Evolutionary conservation across 2,329 filamentous ascomycete genomes (phyloP).

Genomic region (Grosmannia clavigera): DNA sequence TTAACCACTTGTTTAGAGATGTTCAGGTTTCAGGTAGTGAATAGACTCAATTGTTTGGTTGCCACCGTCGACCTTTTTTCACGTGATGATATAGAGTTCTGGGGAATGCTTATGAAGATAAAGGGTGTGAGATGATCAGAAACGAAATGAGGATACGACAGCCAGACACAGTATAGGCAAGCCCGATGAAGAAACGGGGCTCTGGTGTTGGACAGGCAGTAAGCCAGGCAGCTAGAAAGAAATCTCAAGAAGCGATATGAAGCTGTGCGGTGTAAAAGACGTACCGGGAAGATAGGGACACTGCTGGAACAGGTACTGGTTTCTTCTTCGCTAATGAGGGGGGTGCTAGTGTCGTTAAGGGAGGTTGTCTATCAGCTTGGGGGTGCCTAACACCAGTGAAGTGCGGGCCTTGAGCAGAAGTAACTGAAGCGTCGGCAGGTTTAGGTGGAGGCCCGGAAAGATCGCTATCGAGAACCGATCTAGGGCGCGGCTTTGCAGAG

Average conservation of each 20-base stretch:
- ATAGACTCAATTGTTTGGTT: not conserved
- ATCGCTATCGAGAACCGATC: constrained; percentile 41
- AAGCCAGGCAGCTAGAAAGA: not conserved
- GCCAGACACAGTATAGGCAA: not conserved
- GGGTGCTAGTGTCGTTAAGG: not conserved
- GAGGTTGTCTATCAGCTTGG: not conserved
- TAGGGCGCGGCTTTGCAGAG: constrained; percentile 34
- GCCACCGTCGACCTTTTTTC: not conserved
- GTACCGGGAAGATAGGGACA: not conserved
- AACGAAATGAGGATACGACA: not conserved
- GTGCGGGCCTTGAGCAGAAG: not conserved
- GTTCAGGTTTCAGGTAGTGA: not conserved
- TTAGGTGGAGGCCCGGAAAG: constrained; percentile 3
- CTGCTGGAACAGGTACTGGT: not conserved
- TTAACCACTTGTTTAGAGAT: not conserved
- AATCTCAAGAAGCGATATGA: not conserved
- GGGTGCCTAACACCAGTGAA: not conserved
- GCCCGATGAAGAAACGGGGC: not conserved
- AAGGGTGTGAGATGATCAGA: too few relatives aligned
- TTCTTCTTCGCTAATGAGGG: not conserved
- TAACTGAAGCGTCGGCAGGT: constrained; percentile 2
- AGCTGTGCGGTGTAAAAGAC: not conserved
- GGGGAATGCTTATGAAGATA: not conserved
- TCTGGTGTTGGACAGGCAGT: not conserved
- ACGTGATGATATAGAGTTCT: not conserved